A percentile compares a stretch with the other conserved stretches of the same genome.
phyloP scores from a whole-genome alignment of 2,329 filamentous ascomycete species.

The Westerdykella ornata region DNA sequence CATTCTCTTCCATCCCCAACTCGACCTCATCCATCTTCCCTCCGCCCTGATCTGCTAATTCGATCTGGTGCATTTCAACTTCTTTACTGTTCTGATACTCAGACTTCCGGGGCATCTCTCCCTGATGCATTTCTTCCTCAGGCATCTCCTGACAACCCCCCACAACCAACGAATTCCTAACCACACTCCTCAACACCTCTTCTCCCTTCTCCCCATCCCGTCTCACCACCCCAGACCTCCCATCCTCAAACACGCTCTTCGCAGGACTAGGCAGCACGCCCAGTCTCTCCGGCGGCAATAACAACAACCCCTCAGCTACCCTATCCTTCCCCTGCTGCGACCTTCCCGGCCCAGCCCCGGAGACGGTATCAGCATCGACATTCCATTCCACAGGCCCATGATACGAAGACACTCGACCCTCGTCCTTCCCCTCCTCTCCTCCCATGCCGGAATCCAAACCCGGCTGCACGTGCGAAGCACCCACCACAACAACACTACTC shows the following conservation, averaged over 20 bases:
- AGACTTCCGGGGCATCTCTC: too few relatives aligned
- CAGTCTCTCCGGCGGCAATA: conserved; percentile 12
- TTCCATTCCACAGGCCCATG: conserved; percentile 28
- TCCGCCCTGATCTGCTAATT: too few relatives aligned
- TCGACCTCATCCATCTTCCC: not conserved
- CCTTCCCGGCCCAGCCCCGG: not conserved
- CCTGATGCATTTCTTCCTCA: too few relatives aligned
- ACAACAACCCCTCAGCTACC: conserved; percentile 2
- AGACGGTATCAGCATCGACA: conserved; percentile 6
- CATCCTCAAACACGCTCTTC: conserved; percentile 21
- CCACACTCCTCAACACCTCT: not conserved
- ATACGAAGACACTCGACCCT: conserved; percentile 24
- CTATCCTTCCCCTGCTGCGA: conserved; percentile 2
- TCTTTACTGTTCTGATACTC: too few relatives aligned
- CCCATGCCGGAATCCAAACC: too few relatives aligned
- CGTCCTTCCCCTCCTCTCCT: too few relatives aligned
- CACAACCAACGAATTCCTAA: too few relatives aligned
- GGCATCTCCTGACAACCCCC: too few relatives aligned
- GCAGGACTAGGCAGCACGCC: conserved; percentile 26
- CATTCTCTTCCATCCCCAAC: not conserved
- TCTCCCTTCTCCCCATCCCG: conserved; percentile 13
- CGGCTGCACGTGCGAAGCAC: too few relatives aligned
- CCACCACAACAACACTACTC: conserved; percentile 25
- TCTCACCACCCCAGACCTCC: conserved; percentile 16
- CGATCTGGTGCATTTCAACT: too few relatives aligned